phyloP scores from a whole-genome alignment of 2,329 filamentous ascomycete species.

The Cladosporium halotolerans region DNA sequence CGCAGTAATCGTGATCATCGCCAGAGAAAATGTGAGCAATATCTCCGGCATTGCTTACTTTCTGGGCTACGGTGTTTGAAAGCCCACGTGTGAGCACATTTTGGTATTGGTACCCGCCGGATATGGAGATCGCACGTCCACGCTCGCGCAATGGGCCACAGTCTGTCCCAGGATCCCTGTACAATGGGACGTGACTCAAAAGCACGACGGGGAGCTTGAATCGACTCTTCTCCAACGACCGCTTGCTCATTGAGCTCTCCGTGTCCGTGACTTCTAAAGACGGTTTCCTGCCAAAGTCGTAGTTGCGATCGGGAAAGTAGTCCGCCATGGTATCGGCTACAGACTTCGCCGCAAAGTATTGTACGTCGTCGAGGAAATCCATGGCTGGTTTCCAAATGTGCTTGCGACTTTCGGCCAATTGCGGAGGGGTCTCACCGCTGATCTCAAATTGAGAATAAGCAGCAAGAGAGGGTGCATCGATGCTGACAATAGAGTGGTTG shows the following conservation, averaged over 20 bases:
- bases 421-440: slow-evolving; percentile 47
- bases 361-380: slow-evolving; percentile 66
- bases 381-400: slow-evolving; percentile 68
- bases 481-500: slow-evolving; percentile 90
- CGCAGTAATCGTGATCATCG: slow-evolving; percentile 97
- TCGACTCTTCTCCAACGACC: not conserved
- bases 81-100: slow-evolving; percentile 78
- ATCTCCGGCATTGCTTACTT: slow-evolving; percentile 57
- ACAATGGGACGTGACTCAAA: slow-evolving; percentile 85
- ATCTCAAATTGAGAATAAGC: slow-evolving; percentile 57
- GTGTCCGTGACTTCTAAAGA: not conserved
- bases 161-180: slow-evolving; percentile 71
- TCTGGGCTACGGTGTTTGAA: slow-evolving; percentile 67
- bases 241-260: not conserved
- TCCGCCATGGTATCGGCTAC: slow-evolving; percentile 58
- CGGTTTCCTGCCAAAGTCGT: not conserved
- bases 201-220: slow-evolving; percentile 76
- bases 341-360: slow-evolving; percentile 59
- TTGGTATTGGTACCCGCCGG: slow-evolving; percentile 87
- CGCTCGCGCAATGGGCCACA: slow-evolving; percentile 83
- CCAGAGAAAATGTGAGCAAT: slow-evolving; percentile 85
- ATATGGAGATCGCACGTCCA: slow-evolving; percentile 74
- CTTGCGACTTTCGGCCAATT: slow-evolving; percentile 20
- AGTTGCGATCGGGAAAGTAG: slow-evolving; percentile 32
- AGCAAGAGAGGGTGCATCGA: slow-evolving; percentile 83